phyloP scores from a whole-genome alignment of 768 basidiomycete species.

The Phaeolepiota aurea region DNA sequence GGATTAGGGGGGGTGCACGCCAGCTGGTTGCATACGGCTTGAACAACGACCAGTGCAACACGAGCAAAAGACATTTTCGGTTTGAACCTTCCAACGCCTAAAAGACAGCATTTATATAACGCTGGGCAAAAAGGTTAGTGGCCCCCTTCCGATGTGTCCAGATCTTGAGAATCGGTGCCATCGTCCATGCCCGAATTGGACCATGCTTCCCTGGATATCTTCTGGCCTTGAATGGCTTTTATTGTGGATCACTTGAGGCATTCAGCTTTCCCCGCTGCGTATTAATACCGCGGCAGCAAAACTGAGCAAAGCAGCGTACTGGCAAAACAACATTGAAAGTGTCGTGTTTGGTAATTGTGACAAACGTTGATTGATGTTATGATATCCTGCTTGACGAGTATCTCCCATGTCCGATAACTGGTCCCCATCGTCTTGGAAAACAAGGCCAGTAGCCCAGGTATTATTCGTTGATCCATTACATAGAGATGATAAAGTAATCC shows the following conservation, averaged over 20 bases:
- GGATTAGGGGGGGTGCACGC: conserved; percentile 54
- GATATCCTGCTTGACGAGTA: no score
- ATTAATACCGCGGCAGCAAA: conserved; percentile 7
- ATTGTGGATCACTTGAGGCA: conserved; percentile 13
- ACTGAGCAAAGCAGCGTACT: conserved; percentile 4
- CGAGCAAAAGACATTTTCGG: conserved; percentile 38
- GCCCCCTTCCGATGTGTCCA: conserved; percentile 1
- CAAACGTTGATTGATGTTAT: no score
- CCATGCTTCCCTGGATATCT: no score
- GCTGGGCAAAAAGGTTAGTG: background rate
- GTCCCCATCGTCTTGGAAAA: conserved; percentile 76
- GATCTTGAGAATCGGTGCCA: conserved; percentile 10
- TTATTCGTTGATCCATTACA: conserved; percentile 1
- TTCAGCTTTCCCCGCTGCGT: conserved; percentile 8
- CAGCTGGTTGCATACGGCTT: conserved; percentile 40
- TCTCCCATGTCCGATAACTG: conserved; percentile 33
- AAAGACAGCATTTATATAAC: background rate
- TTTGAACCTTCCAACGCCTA: background rate
- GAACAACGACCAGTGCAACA: conserved; percentile 36
- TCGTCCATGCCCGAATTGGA: no score
- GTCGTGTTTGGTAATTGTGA: no score
- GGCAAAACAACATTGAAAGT: no score
- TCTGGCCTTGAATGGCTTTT: no score
- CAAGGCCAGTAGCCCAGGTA: conserved; percentile 71
- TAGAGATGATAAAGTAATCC: background rate